Evolutionary conservation across 116 monocot species (phyloP), one percentile per base, ranked within the genome.

Genomic region (Trichopus zeylanicus): DNA sequence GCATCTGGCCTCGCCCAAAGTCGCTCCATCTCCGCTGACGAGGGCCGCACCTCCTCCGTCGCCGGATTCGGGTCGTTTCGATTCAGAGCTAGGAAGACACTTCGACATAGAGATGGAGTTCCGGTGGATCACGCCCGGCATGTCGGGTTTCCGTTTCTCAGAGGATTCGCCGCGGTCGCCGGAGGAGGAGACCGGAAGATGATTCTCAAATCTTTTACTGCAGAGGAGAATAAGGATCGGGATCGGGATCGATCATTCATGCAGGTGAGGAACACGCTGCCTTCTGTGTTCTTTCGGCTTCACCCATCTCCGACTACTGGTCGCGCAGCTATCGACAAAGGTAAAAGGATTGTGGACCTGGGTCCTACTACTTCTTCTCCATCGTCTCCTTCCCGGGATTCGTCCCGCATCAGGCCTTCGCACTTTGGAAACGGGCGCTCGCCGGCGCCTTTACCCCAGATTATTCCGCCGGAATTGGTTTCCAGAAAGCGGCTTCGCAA

Each of bases 21-120:
- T 13, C 42, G 42, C 42, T 21, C 51, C 51, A 51, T 51, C 20
- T 51, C 51, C 51, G 22, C 51, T 24, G 51, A 51, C 20, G 51
- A 51, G 51, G 19, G 21, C 21, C 51, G 51, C 3, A 51, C 51
- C 21, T 8, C 51, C n/a, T n/a, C n/a, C n/a, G n/a, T n/a, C 51
- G 20, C 23, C 7, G 51, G 51, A 20, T 51, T 51, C 4, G 51
- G 51, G 21, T 22, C 51, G 23, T 51, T 51, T 22, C 51, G 22
- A 22, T n/a, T 51, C 23, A 51, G 51, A 22, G 22, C 51, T 3
- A 2, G 24, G 23, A 22, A 24, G 23, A 22, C 51, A 20, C 20
- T 51, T 22, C 51, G 5, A 3, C 51, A 6, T 2, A 20, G 51
- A 8, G 21, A 9, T 6, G 24, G 20, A 2, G 51, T 51, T 22